Conservation (phyloP, 1,284 basidiomycete genomes). For the Fomes fomentarius region DNA sequence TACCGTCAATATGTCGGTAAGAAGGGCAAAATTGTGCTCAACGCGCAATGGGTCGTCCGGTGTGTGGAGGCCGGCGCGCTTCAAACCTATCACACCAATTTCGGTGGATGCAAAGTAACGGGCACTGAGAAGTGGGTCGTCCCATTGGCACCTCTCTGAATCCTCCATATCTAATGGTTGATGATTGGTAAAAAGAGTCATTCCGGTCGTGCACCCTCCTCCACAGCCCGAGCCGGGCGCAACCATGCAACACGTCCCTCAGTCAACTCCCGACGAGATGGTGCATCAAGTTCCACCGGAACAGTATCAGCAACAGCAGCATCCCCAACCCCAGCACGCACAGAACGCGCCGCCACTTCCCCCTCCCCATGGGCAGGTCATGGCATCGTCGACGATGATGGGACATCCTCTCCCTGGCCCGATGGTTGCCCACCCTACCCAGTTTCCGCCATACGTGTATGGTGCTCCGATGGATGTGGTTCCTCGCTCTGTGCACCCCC, state of each 20-base stretch:
- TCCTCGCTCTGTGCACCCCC: slow-evolving; percentile 48
- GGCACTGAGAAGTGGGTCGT: slow-evolving; percentile 65
- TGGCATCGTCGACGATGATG: slow-evolving; percentile 34
- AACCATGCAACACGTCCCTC: slow-evolving; percentile 20
- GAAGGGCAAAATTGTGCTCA: slow-evolving; percentile 76
- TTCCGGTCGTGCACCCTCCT: slow-evolving; percentile 16
- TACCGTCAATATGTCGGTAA: slow-evolving; percentile 76
- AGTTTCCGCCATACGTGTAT: slow-evolving; percentile 54
- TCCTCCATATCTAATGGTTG: not conserved
- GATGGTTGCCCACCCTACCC: slow-evolving; percentile 15
- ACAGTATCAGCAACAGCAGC: slow-evolving; percentile 24
- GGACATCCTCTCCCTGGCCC: slow-evolving; percentile 23
- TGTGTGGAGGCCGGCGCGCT: slow-evolving; percentile 68
- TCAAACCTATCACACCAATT: slow-evolving; percentile 73
- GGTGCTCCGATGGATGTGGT: slow-evolving; percentile 42
- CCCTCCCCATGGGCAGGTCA: slow-evolving; percentile 29
- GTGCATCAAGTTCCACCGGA: slow-evolving; percentile 21
- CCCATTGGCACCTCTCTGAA: not conserved
- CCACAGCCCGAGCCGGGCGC: slow-evolving; percentile 21
- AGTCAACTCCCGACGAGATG: slow-evolving; percentile 13
- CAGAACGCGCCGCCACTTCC: slow-evolving; percentile 20
- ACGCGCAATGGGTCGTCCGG: slow-evolving; percentile 71
- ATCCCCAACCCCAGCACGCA: slow-evolving; percentile 15
- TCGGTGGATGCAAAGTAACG: slow-evolving; percentile 77
- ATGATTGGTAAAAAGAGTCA: slow-evolving; percentile 13